Evolutionary conservation across 176 grass and related monocot genomes (phyloP).

Genomic region (Bothriochloa decipiens): DNA sequence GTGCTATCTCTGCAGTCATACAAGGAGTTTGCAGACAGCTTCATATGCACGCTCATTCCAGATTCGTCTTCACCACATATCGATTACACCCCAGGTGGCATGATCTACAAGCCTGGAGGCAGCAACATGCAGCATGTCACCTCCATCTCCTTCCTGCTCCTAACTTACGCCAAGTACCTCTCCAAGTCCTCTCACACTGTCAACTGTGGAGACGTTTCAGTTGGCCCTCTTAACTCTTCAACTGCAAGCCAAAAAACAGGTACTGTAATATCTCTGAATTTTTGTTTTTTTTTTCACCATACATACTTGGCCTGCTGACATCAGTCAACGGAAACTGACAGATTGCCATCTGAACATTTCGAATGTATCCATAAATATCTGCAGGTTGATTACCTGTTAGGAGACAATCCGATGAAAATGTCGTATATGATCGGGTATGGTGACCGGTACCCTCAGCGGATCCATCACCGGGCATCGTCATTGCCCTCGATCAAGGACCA

Average conservation of each 20-base stretch:
- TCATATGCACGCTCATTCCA: conserved; percentile 91
- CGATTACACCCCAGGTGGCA: conserved; percentile 75
- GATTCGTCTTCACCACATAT: conserved; percentile 85
- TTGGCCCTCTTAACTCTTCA: conserved; percentile 63
- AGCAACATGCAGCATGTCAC: conserved; percentile 99
- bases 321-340: neutral
- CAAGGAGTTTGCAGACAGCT: conserved; percentile 79
- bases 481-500: conserved; percentile 70
- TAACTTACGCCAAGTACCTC: conserved; percentile 91
- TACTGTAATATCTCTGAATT: neutral
- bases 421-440: conserved; percentile 91
- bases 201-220: conserved; percentile 70
- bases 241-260: conserved; percentile 77
- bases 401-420: conserved; percentile 72
- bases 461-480: conserved; percentile 88
- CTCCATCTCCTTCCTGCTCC: conserved; percentile 83
- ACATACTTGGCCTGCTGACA: neutral
- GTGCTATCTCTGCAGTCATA: conserved; percentile 72
- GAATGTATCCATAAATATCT: neutral
- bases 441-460: conserved; percentile 65
- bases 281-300: too few relatives aligned
- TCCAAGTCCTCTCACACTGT: conserved; percentile 71
- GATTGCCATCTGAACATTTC: conserved; percentile 8
- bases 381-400: conserved; percentile 84
- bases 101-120: conserved; percentile 93